Evolutionary conservation across 352 stramenopile genomes (phyloP), one percentile per base, ranked within the genome.

Genomic region (Phytopythium sindhum): DNA sequence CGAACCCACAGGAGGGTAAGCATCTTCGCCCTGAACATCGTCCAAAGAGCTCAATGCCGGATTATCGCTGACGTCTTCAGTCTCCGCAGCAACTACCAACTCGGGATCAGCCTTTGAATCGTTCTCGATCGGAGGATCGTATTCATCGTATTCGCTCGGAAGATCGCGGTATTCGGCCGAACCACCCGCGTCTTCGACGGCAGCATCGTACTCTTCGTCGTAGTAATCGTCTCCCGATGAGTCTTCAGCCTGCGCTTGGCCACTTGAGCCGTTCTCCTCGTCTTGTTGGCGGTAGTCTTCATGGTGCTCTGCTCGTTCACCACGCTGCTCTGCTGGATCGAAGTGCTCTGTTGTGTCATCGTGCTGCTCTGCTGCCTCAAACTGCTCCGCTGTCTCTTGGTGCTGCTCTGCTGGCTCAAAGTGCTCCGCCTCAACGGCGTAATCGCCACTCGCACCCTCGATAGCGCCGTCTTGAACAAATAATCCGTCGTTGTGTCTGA

Each of bases 61-160:
- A 28, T 28, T 19, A 8, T 50, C n/a, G 28, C 44, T 17, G 23
- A 24, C 5, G 33, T 23, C 41, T 9, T 31, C 21, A 2, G n/a
- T 45, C 41, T 45, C 17, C 2, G 15, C 41, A 11, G 41, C 7
- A 45, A 17, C 41, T 23, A 23, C 17, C 17, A 45, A 11, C 17
- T 61, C 55, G 21, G 11, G 7, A 7, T 41, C 50, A 31, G 0
- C 23, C 11, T 17, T 35, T 29, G n/a, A 31, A 5, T 56, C n/a
- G 5, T 56, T 31, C 50, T 56, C 50, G 23, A 19, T 56, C 41
- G 41, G 41, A 45, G 42, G 21, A 26, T 57, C 50, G 5, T 57
- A 19, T 19, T 57, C 15, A 6, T 35, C 26, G 11, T 33, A 9
- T 26, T 56, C 50, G 19, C 4, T 23, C 1, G 41, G 41, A 47